Base-by-base conservation (phyloP, 2,329 filamentous ascomycete genomes). In the Fusarium armeniacum region DNA sequence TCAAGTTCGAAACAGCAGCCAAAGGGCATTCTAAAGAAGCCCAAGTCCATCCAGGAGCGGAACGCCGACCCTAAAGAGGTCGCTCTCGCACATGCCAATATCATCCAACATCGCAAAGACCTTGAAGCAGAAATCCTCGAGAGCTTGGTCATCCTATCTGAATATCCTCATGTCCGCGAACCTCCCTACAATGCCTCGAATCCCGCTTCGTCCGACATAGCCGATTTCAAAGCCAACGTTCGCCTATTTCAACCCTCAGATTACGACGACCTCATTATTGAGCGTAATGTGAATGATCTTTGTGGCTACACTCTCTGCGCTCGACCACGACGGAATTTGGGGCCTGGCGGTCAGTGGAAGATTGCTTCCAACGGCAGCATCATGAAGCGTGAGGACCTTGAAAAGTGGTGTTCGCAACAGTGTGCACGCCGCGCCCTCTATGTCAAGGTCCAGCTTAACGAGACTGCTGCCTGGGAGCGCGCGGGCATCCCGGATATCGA, bases 231-330 rank as follows among this genome's bases (percentile, higher is more conserved):
- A 73, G 76, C 83, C 5, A 86, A 88, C 36, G 82, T 98, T 26
- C 82, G 86, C 12, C 84, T 89, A 44, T 98, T 98, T 80, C 93
- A 95, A 77, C 93, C 94, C 1, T 86, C 87, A 55, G 95, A 99
- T 82, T 97, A 97, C 82, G 93, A 97, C 76, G 91, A 93, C 69
- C 83, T 98, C 51, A 90, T 98, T 64, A 87, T 91, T 69, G 96
- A 99, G 83, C 92, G 96, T 75, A 97, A 97, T 78, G 91, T 93
- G 70, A 90, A 93, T 73, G 88, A 86, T 44, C 85, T 88, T 22
- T 99, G 96, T 81, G 96, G 94, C 2, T 98, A 98, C 78, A 84
- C 87, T 0, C 85, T 98, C 30, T 99, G 96, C 78, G 81, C 88
- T 1, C 85, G 85, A 18, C 84, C 88, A n/a, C 89, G 89, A 40